Evolutionary conservation across 768 basidiomycete genomes (phyloP).

Genomic region (Phylloporus arenicola): DNA sequence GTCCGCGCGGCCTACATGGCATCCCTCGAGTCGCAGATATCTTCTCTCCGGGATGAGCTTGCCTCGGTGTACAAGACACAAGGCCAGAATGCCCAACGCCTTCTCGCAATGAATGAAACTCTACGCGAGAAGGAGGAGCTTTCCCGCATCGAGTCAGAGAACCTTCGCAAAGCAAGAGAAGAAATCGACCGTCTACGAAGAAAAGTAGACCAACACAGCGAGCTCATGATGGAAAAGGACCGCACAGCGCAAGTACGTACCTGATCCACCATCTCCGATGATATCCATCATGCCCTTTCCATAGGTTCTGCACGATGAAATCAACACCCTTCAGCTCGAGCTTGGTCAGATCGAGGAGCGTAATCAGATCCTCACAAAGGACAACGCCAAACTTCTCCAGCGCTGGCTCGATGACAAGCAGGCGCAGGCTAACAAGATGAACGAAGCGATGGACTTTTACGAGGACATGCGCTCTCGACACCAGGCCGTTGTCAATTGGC

Average conservation of each 20-base stretch:
- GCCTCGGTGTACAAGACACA: constrained; percentile 95
- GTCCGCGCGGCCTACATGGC: constrained; percentile 84
- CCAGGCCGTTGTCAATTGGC: constrained; percentile 56
- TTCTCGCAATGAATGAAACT: constrained; percentile 92
- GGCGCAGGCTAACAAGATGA: constrained; percentile 89
- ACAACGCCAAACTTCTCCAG: constrained; percentile 92
- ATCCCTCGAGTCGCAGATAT: constrained; percentile 92
- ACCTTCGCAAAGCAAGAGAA: constrained; percentile 68
- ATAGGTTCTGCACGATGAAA: constrained; percentile 92
- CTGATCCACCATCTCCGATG: neutral
- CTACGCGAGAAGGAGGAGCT: constrained; percentile 90
- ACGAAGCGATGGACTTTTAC: constrained; percentile 86
- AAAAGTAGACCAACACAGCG: constrained; percentile 79
- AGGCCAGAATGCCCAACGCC: constrained; percentile 89
- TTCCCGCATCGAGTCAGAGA: constrained; percentile 75
- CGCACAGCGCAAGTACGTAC: constrained; percentile 72
- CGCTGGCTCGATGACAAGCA: constrained; percentile 97
- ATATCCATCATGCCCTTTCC: constrained; percentile 5
- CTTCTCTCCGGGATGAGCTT: constrained; percentile 84
- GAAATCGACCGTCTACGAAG: constrained; percentile 64
- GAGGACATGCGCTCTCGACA: constrained; percentile 79
- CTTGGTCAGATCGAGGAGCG: constrained; percentile 84
- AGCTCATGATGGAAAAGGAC: constrained; percentile 86
- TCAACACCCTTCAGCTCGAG: constrained; percentile 87
- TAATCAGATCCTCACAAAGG: constrained; percentile 79